phyloP scores from a whole-genome alignment of 1,284 basidiomycete genomes.

The Ustilago tritici region DNA sequence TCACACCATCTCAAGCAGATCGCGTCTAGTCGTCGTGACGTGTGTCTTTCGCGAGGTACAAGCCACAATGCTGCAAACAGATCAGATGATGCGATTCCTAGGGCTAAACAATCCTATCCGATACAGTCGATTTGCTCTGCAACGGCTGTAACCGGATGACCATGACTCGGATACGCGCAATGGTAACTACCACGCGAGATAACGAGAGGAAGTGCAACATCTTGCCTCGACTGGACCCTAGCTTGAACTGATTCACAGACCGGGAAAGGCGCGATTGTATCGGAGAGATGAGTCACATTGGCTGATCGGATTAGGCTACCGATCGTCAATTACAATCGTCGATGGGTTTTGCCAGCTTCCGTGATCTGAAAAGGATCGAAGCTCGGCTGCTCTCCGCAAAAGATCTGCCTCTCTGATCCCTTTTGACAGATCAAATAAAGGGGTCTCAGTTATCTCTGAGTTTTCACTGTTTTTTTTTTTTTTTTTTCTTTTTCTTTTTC shows the following conservation, averaged over 20 bases:
- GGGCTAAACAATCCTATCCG: background rate
- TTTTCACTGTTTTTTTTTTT: too few species aligned
- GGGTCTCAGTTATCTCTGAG: too few species aligned
- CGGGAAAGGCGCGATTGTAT: background rate
- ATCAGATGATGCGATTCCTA: background rate
- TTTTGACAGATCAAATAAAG: slow-evolving; percentile 5
- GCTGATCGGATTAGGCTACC: background rate
- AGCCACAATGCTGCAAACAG: background rate
- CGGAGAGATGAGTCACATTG: slow-evolving; percentile 10
- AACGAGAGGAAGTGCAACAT: background rate
- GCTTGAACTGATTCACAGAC: background rate
- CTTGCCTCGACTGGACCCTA: background rate
- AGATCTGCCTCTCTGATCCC: slow-evolving; percentile 4
- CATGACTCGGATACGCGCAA: slow-evolving; percentile 1
- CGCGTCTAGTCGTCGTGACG: background rate
- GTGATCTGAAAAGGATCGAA: background rate
- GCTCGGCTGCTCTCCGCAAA: background rate
- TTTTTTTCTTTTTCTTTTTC: too few species aligned
- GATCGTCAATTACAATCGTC: background rate
- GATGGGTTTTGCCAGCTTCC: background rate
- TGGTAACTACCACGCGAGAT: slow-evolving; percentile 5
- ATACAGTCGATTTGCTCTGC: background rate
- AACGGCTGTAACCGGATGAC: background rate
- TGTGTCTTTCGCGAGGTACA: background rate
- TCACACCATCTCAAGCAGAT: background rate